Evolutionary conservation across 2,329 filamentous ascomycete genomes (phyloP), one percentile per base, ranked within the genome.

Genomic region (Exophiala aquamarina): DNA sequence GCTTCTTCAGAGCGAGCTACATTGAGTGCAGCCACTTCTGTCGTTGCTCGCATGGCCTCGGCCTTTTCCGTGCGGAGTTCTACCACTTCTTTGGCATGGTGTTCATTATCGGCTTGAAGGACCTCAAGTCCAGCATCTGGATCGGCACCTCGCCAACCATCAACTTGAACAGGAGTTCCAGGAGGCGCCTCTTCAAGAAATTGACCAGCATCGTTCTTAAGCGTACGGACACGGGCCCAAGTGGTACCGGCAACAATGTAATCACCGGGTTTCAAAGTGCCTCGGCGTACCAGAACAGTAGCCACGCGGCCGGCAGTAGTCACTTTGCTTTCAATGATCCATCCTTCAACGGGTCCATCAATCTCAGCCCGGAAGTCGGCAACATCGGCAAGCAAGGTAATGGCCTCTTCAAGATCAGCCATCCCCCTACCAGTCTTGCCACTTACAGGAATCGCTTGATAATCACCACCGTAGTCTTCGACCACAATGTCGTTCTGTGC

Each of bases 381-480:
- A 56, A 97, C 83, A 64, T 98, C 93, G 1, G 90, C 87, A 4
- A 95, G 78, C 0, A 89, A 86, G 17, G 93, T 72, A 38, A 92
- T 89, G 39, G 87, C 90, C 72, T 98, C 94, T 69, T 97, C 93
- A 2, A 98, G 78, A 41, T 94, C 87, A 13, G 83, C 75, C 84
- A 98, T 97, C 39, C 93, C 93, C 64, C 86, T 75, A 1, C 93
- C 93, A 0, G 93, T 97, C 73, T 93, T 95, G 35, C 92, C 94
- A 62, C 89, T 95, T 31, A 98, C 90, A 44, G 80, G 82, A 2
- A 97, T 88, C 14, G 90, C 88, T 67, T 97, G 93, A 14, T 93
- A 89, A 55, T 98, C 93, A 49, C 93, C 93, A 32, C 93, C 93
- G 61, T 82, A 95, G 63, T 97, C 93, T 70, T 98, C 93, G 44